Percentiles rank a stretch among this genome's conserved stretches.
Evolutionary conservation across 768 basidiomycete species (phyloP).

Genomic region (Rhodotorula taiwanensis): DNA sequence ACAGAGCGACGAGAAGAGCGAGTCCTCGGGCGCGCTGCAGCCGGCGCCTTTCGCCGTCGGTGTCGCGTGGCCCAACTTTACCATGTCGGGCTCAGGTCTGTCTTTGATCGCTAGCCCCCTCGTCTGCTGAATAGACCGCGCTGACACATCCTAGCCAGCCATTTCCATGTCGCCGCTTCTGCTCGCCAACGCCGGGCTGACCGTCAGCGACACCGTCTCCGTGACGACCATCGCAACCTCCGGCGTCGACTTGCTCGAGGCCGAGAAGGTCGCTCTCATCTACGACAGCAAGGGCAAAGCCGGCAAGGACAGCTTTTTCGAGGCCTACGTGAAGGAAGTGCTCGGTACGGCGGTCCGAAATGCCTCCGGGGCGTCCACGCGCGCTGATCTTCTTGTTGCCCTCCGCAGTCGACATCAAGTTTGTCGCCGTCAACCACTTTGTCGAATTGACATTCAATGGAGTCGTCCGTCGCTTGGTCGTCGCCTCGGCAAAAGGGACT

Average conservation of each 20-base stretch:
- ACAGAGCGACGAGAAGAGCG: not conserved
- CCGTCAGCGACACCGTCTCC: conserved; percentile 3
- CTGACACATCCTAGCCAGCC: too few relatives aligned
- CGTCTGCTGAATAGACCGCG: too few relatives aligned
- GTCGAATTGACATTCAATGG: conserved; percentile 35
- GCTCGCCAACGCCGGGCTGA: conserved; percentile 24
- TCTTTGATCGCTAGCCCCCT: too few relatives aligned
- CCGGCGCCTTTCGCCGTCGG: conserved; percentile 21
- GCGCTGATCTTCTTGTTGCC: not conserved
- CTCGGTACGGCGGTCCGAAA: conserved; percentile 17
- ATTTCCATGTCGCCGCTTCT: conserved; percentile 18
- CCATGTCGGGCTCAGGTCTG: conserved; percentile 16
- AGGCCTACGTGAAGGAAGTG: conserved; percentile 33
- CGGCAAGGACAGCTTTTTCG: conserved; percentile 35
- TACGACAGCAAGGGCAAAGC: conserved; percentile 32
- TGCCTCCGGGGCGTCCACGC: too few relatives aligned
- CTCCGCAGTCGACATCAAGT: conserved; percentile 32
- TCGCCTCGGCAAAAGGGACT: conserved; percentile 17
- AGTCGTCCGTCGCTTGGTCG: conserved; percentile 22
- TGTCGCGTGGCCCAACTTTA: conserved; percentile 31
- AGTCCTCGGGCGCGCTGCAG: not conserved
- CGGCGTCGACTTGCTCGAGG: conserved; percentile 26
- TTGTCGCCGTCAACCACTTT: conserved; percentile 27
- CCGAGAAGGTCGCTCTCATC: conserved; percentile 23
- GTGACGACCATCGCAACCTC: conserved; percentile 27